phyloP scores from a whole-genome alignment of 202 grass and related monocot genomes.

The Sporobolus alterniflorus region DNA sequence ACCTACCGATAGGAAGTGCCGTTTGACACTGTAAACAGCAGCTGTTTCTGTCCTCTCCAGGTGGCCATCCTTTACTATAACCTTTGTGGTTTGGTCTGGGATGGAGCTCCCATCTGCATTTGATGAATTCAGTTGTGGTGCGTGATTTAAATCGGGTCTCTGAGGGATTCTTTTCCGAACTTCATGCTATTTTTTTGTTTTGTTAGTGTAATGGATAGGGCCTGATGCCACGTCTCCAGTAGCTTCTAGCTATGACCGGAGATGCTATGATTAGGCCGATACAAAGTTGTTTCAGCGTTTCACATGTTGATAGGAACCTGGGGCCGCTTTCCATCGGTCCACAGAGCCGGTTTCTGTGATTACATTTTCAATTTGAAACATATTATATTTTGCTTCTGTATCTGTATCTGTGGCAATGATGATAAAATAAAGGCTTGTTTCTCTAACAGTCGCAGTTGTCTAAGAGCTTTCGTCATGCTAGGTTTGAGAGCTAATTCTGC shows the following conservation, averaged over 20 bases:
- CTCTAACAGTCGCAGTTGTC: conserved; percentile 63
- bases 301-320: conserved; percentile 92
- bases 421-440: conserved; percentile 66
- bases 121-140: conserved; percentile 56
- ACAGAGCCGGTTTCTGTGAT: conserved; percentile 83
- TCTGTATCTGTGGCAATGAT: conserved; percentile 27
- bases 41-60: not conserved
- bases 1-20: conserved; percentile 95
- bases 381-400: accelerated
- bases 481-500: conserved; percentile 53
- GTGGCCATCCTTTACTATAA: conserved; percentile 28
- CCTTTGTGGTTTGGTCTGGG: conserved; percentile 45
- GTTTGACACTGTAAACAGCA: conserved; percentile 62
- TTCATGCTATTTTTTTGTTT: too few relatives aligned
- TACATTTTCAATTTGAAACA: not conserved
- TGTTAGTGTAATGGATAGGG: not conserved
- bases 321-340: conserved; percentile 42
- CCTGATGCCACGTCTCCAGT: conserved; percentile 79
- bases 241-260: conserved; percentile 62
- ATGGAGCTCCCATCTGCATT: conserved; percentile 15
- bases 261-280: conserved; percentile 84
- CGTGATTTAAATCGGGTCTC: conserved; percentile 85
- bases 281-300: conserved; percentile 50
- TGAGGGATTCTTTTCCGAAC: conserved; percentile 42
- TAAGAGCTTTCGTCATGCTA: conserved; percentile 56